Conservation (phyloP, 305 asterid species). For the Lippia alba region DNA sequence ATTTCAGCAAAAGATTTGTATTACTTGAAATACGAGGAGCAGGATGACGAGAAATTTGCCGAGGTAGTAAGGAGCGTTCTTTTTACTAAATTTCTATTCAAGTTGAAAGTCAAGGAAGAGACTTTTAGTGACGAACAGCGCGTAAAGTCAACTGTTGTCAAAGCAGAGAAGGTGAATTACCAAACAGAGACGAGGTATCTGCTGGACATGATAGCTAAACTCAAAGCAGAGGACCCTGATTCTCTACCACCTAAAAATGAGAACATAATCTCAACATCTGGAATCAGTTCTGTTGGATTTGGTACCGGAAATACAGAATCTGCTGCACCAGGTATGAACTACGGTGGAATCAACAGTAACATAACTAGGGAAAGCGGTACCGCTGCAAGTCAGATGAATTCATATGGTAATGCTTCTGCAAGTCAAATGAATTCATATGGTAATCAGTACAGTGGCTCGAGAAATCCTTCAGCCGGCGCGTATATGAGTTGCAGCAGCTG, state of each 20-base stretch:
- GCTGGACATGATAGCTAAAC: slow-evolving; percentile 58
- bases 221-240: slow-evolving; percentile 48
- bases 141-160: slow-evolving; percentile 80
- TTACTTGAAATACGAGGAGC: slow-evolving; percentile 73
- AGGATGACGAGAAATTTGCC: slow-evolving; percentile 73
- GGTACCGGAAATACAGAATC: slow-evolving; percentile 42
- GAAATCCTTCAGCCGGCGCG: slow-evolving; percentile 50
- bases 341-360: slow-evolving; percentile 41
- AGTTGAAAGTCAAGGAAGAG: slow-evolving; percentile 91
- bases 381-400: slow-evolving; percentile 46
- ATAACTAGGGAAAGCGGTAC: slow-evolving; percentile 44
- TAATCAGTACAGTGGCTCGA: slow-evolving; percentile 63
- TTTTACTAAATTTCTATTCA: slow-evolving; percentile 64
- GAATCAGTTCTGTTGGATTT: slow-evolving; percentile 40
- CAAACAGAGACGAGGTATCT: slow-evolving; percentile 58
- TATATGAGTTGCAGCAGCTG: slow-evolving; percentile 68
- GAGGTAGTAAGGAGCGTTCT: slow-evolving; percentile 60
- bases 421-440: slow-evolving; percentile 52
- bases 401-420: slow-evolving; percentile 47
- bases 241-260: slow-evolving; percentile 49
- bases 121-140: slow-evolving; percentile 77
- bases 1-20: slow-evolving; percentile 75
- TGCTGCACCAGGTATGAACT: slow-evolving; percentile 39
- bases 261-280: slow-evolving; percentile 40
- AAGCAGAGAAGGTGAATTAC: slow-evolving; percentile 67